Evolutionary conservation across 306 rosid species (phyloP).

Genomic region (Elaeagnus macrophylla): DNA sequence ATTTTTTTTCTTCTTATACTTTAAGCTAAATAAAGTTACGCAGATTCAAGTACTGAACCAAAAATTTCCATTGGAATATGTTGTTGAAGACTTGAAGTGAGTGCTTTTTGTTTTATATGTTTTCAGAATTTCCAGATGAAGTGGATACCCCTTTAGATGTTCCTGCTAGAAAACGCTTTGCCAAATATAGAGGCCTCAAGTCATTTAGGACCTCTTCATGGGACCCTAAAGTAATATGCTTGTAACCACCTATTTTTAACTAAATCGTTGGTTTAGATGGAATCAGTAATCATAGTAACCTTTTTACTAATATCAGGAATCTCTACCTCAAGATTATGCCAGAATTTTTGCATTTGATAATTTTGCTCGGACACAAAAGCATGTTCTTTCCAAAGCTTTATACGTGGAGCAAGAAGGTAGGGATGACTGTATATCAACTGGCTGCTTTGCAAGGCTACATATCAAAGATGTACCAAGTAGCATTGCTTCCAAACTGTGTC

Average conservation of each 20-base stretch:
- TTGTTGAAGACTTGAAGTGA: neutral
- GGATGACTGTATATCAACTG: constrained; percentile 47
- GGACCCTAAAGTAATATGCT: constrained; percentile 74
- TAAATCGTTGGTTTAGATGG: constrained; percentile 2
- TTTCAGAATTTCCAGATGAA: constrained; percentile 87
- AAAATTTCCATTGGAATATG: too few relatives aligned
- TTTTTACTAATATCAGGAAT: constrained; percentile 49
- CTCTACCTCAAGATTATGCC: constrained; percentile 76
- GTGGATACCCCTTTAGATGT: constrained; percentile 85
- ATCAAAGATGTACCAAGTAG: constrained; percentile 54
- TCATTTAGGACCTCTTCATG: constrained; percentile 93
- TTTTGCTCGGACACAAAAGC: constrained; percentile 63
- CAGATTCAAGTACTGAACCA: too few relatives aligned
- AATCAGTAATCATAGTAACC: constrained; percentile 14
- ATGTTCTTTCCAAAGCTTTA: constrained; percentile 68
- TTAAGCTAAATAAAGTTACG: neutral
- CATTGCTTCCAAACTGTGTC: constrained; percentile 54
- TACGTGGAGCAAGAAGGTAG: constrained; percentile 44
- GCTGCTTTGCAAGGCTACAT: constrained; percentile 69
- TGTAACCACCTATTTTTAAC: constrained; percentile 2
- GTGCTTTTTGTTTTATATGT: constrained; percentile 5
- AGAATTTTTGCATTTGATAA: constrained; percentile 77
- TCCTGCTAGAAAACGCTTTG: constrained; percentile 82
- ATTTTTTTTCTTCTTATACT: neutral
- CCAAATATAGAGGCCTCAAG: constrained; percentile 89